These are phyloP conservation scores for Massospora cicadina DNA, from an alignment of 371 early-diverging fungal genomes.

Conservation along the genomic window DNA sequence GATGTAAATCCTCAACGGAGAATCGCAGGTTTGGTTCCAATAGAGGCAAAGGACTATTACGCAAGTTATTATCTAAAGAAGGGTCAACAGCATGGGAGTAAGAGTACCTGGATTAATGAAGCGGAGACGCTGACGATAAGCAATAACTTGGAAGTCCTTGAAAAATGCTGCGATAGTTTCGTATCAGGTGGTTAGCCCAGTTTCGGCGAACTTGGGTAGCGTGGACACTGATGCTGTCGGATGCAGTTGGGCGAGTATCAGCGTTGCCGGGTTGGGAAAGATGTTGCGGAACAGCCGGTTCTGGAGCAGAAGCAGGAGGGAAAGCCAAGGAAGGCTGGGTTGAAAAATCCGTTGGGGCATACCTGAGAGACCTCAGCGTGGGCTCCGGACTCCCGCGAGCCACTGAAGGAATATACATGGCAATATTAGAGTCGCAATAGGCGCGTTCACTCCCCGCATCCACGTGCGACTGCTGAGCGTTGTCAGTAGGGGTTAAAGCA, in stretches of 20 bases:
- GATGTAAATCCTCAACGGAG: constrained; percentile 17
- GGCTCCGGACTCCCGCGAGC: constrained; percentile 1
- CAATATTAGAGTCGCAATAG: constrained; percentile 11
- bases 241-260: not conserved
- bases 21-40: constrained; percentile 12
- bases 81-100: not conserved
- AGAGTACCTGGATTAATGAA: constrained; percentile 3
- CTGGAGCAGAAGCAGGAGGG: not conserved
- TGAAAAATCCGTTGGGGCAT: not conserved
- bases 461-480: not conserved
- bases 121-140: constrained; percentile 7
- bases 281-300: not conserved
- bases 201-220: constrained; percentile 7
- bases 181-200: constrained; percentile 6
- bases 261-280: not conserved
- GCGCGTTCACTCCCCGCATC: constrained; percentile 6
- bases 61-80: constrained; percentile 13
- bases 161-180: constrained; percentile 4
- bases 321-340: not conserved
- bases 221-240: not conserved
- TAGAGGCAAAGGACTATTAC: constrained; percentile 9
- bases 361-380: not conserved
- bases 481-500: not conserved
- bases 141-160: constrained; percentile 7
- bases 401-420: constrained; percentile 4